A percentile compares a stretch with the other conserved stretches of the same genome.
Conservation (phyloP, 1,139 yeast species). For the Zygosaccharomyces sapae region DNA sequence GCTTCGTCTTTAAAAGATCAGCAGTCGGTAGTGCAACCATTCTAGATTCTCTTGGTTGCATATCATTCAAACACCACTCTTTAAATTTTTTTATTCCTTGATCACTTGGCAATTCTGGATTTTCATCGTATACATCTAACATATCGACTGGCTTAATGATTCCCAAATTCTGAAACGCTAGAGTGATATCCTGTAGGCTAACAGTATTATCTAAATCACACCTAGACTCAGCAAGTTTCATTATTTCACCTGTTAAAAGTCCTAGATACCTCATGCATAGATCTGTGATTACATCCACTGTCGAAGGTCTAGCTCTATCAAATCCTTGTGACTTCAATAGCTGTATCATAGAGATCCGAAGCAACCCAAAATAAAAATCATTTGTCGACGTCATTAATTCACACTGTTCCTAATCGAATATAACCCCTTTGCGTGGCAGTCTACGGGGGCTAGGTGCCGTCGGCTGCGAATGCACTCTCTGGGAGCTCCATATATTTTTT, state of each 20-base stretch:
- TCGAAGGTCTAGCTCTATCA: slow-evolving; percentile 61
- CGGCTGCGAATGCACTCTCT: no score
- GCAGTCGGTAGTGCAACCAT: slow-evolving; percentile 38
- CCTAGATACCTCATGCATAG: slow-evolving; percentile 53
- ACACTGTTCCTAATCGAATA: neutral
- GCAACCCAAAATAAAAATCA: slow-evolving; percentile 55
- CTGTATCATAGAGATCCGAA: slow-evolving; percentile 63
- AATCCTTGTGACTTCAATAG: slow-evolving; percentile 67
- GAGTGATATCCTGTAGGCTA: slow-evolving; percentile 54
- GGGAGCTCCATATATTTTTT: no score
- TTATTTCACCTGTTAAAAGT: slow-evolving; percentile 44
- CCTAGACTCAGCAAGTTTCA: slow-evolving; percentile 37
- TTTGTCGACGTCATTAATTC: slow-evolving; percentile 27
- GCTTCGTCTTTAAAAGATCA: slow-evolving; percentile 26
- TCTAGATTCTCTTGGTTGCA: slow-evolving; percentile 41
- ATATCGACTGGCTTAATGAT: slow-evolving; percentile 46
- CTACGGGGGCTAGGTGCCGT: no score
- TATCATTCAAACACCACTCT: slow-evolving; percentile 46
- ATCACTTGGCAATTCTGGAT: slow-evolving; percentile 37
- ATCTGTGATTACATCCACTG: slow-evolving; percentile 61
- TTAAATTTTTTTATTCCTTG: slow-evolving; percentile 44
- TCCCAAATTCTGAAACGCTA: slow-evolving; percentile 55
- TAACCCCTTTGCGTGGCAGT: neutral
- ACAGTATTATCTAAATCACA: slow-evolving; percentile 42
- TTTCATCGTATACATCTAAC: slow-evolving; percentile 42